Conservation (phyloP, 805 yeast genomes). For the Candida mattraensis region DNA sequence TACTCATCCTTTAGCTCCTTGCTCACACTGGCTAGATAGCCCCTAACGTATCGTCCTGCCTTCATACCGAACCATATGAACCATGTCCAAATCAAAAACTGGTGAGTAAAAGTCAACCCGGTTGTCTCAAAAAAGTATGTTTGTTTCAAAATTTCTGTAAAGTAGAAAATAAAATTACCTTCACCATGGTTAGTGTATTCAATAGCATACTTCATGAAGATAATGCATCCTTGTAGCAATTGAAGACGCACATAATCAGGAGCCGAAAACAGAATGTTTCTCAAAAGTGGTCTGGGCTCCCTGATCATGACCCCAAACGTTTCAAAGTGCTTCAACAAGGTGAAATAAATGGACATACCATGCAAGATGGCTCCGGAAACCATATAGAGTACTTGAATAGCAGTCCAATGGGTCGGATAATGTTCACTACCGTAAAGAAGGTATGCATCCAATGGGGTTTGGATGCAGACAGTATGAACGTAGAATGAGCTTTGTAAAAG, state of each 20-base stretch:
- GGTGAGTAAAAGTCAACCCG: background rate
- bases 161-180: background rate
- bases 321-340: too few relatives aligned
- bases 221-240: background rate
- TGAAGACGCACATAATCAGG: background rate
- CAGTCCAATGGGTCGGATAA: background rate
- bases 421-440: background rate
- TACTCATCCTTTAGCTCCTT: constrained; percentile 26
- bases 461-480: constrained; percentile 8
- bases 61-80: constrained; percentile 9
- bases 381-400: too few relatives aligned
- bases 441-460: constrained; percentile 3
- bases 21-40: constrained; percentile 14
- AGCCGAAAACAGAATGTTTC: background rate
- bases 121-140: background rate
- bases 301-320: too few relatives aligned
- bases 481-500: constrained; percentile 3
- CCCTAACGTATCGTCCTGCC: constrained; percentile 3
- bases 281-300: background rate
- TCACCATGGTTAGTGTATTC: background rate
- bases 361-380: too few relatives aligned
- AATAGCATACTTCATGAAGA: background rate
- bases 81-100: constrained; percentile 12
- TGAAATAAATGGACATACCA: too few relatives aligned
- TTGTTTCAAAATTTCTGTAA: background rate